Base-by-base conservation (phyloP, 1,139 yeast species). In the Hyphopichia fennica region DNA sequence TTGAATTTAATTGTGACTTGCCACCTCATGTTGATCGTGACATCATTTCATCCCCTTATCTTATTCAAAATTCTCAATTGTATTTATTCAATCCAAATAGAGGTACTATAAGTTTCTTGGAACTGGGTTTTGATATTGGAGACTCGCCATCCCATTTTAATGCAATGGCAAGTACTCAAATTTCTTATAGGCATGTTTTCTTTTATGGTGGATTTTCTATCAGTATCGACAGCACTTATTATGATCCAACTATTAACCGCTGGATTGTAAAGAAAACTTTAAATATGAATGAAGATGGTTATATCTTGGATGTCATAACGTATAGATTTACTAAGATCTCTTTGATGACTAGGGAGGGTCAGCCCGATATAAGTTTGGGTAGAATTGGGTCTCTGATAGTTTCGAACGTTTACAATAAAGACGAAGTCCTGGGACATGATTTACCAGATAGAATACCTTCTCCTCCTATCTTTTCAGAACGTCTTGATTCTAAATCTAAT, bases 201-300 rank as follows among this genome's bases (percentile, higher is more conserved):
- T 67, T 67, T 44, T 70, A 60, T 44, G 79, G 78, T 4, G 79
- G 79, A 3, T 73, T 69, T 50, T 55, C 53, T 45, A 46, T 73
- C 19, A 47, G 48, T 18, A 54, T 55, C 22, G 59, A 56, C 23
- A 51, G 61, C 0, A 64, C 62, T 2, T 45, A 47, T 3, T 61
- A 64, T 42, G 43, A 54, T 17, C 45, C 57, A 3, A 54, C 56
- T 1, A 39, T 54, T 4, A 68, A 66, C 39, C 50, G 70, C 16
- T 73, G 77, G 77, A 54, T 71, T 4, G 58, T 73, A 9, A 57
- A 60, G 30, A 69, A 67, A 46, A 56, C 55, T 32, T 42, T 72
- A 8, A 47, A 50, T 7, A 46, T 69, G 50, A 73, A 73, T 51
- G 57, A 61, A 28, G 56, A 66, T 45, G 77, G 71, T 0, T 73